Conservation (phyloP, 2,329 filamentous ascomycete species). For the Aspergillus calidoustus region DNA sequence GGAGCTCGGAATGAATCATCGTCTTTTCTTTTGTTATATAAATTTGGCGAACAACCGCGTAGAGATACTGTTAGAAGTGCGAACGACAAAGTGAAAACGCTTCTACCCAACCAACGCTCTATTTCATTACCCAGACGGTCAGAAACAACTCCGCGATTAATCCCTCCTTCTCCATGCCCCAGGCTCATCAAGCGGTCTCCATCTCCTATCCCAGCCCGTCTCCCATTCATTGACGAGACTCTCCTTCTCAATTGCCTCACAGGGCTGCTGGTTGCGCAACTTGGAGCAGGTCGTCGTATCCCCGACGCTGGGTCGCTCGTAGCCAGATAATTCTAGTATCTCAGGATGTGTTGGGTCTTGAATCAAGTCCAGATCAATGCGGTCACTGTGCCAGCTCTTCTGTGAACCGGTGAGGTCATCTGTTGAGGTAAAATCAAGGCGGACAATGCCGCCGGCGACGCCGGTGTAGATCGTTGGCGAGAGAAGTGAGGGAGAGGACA, state of each 20-base stretch:
- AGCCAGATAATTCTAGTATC: slow-evolving; percentile 46
- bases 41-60: neutral
- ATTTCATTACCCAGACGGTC: neutral
- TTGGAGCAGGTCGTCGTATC: slow-evolving; percentile 38
- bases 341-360: slow-evolving; percentile 6
- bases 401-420: slow-evolving; percentile 44
- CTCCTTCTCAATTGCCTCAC: slow-evolving; percentile 26
- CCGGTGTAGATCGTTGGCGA: slow-evolving; percentile 53
- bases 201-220: slow-evolving; percentile 46
- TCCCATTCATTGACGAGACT: slow-evolving; percentile 27
- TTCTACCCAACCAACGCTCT: neutral
- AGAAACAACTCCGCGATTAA: neutral
- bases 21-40: slow-evolving; percentile 1
- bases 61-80: too few relatives aligned
- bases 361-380: slow-evolving; percentile 35
- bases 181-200: slow-evolving; percentile 36
- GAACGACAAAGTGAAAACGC: too few relatives aligned
- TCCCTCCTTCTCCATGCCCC: slow-evolving; percentile 36
- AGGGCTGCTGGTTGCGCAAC: slow-evolving; percentile 41
- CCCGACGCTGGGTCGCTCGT: slow-evolving; percentile 46
- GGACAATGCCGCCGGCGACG: slow-evolving; percentile 47
- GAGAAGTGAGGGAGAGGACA: slow-evolving; percentile 49
- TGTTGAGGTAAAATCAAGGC: slow-evolving; percentile 50
- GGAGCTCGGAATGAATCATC: slow-evolving; percentile 29
- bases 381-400: slow-evolving; percentile 39